Conservation (phyloP, 768 basidiomycete species). For the Chiua virens region DNA sequence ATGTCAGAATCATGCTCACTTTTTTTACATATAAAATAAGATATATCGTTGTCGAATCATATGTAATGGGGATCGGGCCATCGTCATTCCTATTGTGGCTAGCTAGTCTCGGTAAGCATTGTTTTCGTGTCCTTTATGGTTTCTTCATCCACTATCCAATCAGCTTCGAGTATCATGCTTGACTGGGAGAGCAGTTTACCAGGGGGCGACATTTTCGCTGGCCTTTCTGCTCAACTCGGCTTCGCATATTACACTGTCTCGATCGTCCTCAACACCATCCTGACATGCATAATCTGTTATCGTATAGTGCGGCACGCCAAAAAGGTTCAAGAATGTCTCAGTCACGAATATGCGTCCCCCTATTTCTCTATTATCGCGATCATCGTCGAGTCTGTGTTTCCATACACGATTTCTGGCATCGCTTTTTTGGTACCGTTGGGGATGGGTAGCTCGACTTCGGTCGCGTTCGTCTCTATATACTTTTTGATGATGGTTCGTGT, state of each 20-base stretch:
- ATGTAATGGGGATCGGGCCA: slow-evolving; percentile 18
- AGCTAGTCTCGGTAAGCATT: slow-evolving; percentile 11
- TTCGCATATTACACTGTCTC: slow-evolving; percentile 3
- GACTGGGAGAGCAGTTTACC: neutral
- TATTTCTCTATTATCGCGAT: slow-evolving; percentile 6
- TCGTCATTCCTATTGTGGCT: slow-evolving; percentile 16
- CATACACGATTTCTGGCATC: slow-evolving; percentile 8
- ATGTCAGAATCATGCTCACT: neutral
- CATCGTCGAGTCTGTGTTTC: slow-evolving; percentile 15
- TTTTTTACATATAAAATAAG: slow-evolving; percentile 17
- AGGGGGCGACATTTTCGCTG: neutral
- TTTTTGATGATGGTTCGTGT: slow-evolving; percentile 5
- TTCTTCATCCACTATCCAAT: neutral
- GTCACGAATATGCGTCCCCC: neutral
- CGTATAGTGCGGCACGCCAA: neutral
- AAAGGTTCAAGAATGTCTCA: neutral
- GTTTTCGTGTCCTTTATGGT: neutral
- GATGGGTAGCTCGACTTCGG: neutral
- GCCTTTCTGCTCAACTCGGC: neutral
- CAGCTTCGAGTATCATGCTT: slow-evolving; percentile 1
- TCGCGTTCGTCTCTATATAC: neutral
- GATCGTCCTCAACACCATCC: neutral
- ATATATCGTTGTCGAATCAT: slow-evolving; percentile 37
- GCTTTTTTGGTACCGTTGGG: slow-evolving; percentile 3
- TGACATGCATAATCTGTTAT: slow-evolving; percentile 9